Conservation (phyloP, 176 grass and related monocot species). For the Lolium multiflorum region DNA sequence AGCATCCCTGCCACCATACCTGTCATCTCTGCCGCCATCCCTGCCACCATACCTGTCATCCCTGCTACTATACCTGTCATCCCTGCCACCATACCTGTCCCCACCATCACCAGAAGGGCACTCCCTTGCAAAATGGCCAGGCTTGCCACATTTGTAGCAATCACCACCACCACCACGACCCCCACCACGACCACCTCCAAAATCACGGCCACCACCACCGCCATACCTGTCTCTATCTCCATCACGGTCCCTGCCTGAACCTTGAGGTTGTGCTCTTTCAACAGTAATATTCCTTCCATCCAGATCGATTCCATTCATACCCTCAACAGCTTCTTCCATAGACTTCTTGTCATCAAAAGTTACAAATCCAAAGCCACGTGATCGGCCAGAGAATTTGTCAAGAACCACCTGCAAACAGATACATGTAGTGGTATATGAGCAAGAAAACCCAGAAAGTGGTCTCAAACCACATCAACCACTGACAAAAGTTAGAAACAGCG, state of each 20-base stretch:
- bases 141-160: slow-evolving; percentile 68
- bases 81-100: slow-evolving; percentile 53
- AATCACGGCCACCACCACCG: slow-evolving; percentile 46
- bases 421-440: not conserved
- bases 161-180: slow-evolving; percentile 52
- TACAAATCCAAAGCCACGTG: slow-evolving; percentile 65
- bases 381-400: slow-evolving; percentile 63
- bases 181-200: slow-evolving; percentile 55
- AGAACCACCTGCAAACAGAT: slow-evolving; percentile 52
- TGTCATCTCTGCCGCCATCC: slow-evolving; percentile 55
- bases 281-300: slow-evolving; percentile 70
- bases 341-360: slow-evolving; percentile 61
- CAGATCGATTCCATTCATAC: slow-evolving; percentile 68
- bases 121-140: slow-evolving; percentile 71
- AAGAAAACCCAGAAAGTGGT: slow-evolving; percentile 6
- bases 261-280: slow-evolving; percentile 66
- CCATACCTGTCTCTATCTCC: slow-evolving; percentile 44
- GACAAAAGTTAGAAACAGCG: not conserved
- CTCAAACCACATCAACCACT: not conserved
- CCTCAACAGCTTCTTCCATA: slow-evolving; percentile 67
- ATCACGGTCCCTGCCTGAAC: slow-evolving; percentile 54
- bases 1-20: slow-evolving; percentile 41
- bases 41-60: slow-evolving; percentile 55
- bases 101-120: slow-evolving; percentile 72
- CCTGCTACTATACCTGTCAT: slow-evolving; percentile 56